Evolutionary conservation across 2,329 filamentous ascomycete genomes (phyloP), one percentile per base, ranked within the genome.

Genomic region (Nannizzia gypsea): DNA sequence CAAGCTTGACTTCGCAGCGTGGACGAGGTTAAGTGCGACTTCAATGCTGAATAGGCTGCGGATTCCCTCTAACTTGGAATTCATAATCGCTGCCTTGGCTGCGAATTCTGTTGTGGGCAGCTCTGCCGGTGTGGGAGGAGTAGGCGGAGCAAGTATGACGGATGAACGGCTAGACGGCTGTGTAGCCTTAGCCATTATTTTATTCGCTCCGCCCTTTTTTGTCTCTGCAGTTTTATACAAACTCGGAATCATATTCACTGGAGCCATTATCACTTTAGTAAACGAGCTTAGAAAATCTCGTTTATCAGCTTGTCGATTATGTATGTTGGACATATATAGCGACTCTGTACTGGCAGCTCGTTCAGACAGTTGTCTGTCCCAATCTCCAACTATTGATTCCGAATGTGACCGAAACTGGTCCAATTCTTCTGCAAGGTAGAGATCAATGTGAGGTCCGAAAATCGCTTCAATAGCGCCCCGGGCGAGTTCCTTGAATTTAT

Each of bases 241-340:
- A 54, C 82, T 85, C 1, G 90, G 89, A 3, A 97, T 78, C 6
- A 90, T 92, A 58, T 89, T 95, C 56, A 99, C 92, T 1, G 93
- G 93, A 85, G 96, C 95, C 91, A 99, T 96, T 64, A 99, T 89
- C 6, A 99, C 93, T 73, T 97, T 97, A 70, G 90, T 96, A 79
- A 99, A 99, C 0, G 91, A 96, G 52, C 86, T 93, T 63, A 99
- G 71, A 67, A 99, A 99, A 71, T 99, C 93, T 66, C 90, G 89
- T 75, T 99, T 99, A 64, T 95, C 93, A 0, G 90, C 93, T 71
- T 95, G 90, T 26, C 93, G 83, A 70, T 92, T 96, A 26, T 54
- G 50, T 69, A 97, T 84, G 70, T 90, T 96, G 24, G 87, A 88
- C 92, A 97, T 96, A 75, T 90, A 93, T 70, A 95, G 95, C 0